Conservation (phyloP, 257 asterid species). For the Solanum sejunctum region DNA sequence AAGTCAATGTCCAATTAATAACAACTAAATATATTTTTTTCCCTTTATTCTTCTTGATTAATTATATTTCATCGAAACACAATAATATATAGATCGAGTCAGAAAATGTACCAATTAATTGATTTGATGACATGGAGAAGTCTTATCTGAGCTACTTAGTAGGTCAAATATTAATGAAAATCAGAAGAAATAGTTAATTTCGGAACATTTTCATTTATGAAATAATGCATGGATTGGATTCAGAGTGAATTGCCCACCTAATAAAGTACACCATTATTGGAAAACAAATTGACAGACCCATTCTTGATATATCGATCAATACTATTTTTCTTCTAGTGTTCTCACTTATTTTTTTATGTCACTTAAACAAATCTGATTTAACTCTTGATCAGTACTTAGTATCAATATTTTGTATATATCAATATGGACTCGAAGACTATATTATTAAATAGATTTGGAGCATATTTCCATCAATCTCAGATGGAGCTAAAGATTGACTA, state of each 20-base stretch:
- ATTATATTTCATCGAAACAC: background rate
- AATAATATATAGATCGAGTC: background rate
- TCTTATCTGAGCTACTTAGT: background rate
- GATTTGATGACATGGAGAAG: background rate
- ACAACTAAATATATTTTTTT: background rate
- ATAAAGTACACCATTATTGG: background rate
- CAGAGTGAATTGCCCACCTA: background rate
- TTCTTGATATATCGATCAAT: background rate
- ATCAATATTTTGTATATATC: background rate
- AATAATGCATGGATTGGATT: background rate
- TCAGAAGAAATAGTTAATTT: background rate
- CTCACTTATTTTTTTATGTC: fast-evolving
- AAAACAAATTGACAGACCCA: background rate
- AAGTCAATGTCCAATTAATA: background rate
- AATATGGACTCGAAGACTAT: too few species aligned
- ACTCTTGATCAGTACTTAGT: background rate
- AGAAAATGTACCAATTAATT: background rate
- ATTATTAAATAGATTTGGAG: background rate
- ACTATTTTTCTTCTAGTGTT: background rate
- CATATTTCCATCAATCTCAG: too few species aligned
- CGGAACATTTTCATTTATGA: background rate
- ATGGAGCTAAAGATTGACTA: too few species aligned
- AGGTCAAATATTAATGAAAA: background rate
- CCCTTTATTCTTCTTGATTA: background rate
- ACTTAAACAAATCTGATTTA: background rate